These are phyloP conservation scores for Stephania japonica DNA, from an alignment of 164 flowering plant genomes.

Conservation along the genomic window DNA sequence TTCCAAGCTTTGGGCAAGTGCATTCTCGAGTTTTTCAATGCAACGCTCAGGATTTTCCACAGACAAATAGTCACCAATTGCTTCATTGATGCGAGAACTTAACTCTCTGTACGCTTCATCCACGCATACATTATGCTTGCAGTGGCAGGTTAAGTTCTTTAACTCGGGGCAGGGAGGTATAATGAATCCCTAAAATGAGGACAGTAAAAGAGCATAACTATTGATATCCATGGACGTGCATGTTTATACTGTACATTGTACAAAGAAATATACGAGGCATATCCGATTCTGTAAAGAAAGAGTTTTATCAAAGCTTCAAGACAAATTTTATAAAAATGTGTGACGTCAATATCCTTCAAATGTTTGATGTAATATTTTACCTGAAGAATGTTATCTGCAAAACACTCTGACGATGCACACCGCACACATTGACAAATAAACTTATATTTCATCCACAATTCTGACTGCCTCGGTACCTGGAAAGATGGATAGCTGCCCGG, in stretches of 20 bases:
- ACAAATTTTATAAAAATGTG: not conserved
- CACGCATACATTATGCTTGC: conserved; percentile 4
- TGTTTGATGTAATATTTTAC: conserved; percentile 24
- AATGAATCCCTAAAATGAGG: conserved; percentile 28
- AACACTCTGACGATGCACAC: conserved; percentile 36
- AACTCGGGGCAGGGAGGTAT: conserved; percentile 3
- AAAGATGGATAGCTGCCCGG: not conserved
- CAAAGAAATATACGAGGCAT: not conserved
- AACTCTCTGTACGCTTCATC: conserved; percentile 23
- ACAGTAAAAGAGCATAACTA: conserved; percentile 1
- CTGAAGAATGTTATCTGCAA: conserved; percentile 46
- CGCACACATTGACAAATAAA: conserved; percentile 51
- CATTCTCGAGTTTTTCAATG: conserved; percentile 47
- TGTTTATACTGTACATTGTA: not conserved
- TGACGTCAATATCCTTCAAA: not conserved
- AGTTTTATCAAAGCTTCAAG: not conserved
- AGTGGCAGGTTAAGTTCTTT: conserved; percentile 12
- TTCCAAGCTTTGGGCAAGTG: conserved; percentile 28
- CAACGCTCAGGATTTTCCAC: conserved; percentile 43
- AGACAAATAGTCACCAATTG: conserved; percentile 38
- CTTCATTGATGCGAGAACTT: conserved; percentile 34
- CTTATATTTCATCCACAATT: conserved; percentile 45
- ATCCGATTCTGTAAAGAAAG: not conserved
- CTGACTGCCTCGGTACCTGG: conserved; percentile 51
- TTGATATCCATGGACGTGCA: not conserved